Evolutionary conservation across 345 rosid species (phyloP), one percentile per base, ranked within the genome.

Genomic region (Pistacia atlantica): DNA sequence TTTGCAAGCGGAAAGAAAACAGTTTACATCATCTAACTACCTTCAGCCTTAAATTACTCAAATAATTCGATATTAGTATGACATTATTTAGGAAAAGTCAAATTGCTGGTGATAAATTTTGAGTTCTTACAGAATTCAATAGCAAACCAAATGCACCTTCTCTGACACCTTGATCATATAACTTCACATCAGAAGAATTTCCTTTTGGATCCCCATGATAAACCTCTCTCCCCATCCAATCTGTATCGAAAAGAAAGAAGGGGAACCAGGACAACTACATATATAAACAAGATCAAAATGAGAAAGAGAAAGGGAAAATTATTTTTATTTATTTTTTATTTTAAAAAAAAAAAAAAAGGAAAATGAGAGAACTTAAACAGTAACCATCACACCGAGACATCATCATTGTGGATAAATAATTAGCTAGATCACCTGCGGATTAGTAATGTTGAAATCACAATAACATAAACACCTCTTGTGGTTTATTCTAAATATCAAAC

Each of bases 151-250:
- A 89, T 81, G 99, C 97, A 88, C 99, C 98, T 89, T 94, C 93
- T 82, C 98, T 88, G 81, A 92, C 97, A 74, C 98, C 99, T 85
- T 89, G 87, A 83, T 88, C 87, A 77, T 93, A 96, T 55, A 91
- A 87, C 72, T 86, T 82, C 16, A 88, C 88, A 22, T 77, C 90
- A 71, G 78, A 54, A 49, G 84, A 65, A 82, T 76, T 84, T 71
- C 94, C 95, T 18, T 84, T 92, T 14, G 99, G 98, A 88, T 93
- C 79, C 51, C 98, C 99, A 72, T 91, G 97, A 83, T 94, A 94
- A 63, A 97, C 97, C 85, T 97, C 97, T 83, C 97, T 91, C 59
- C 99, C 99, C 99, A 97, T 97, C 99, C 99, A 97, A 86, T 97
- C 98, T 51, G 97, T 92, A 85, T 97, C 98, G 71, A 94, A 96